phyloP scores from a whole-genome alignment of 1,284 basidiomycete species.

The Sanghuangporus baumii region DNA sequence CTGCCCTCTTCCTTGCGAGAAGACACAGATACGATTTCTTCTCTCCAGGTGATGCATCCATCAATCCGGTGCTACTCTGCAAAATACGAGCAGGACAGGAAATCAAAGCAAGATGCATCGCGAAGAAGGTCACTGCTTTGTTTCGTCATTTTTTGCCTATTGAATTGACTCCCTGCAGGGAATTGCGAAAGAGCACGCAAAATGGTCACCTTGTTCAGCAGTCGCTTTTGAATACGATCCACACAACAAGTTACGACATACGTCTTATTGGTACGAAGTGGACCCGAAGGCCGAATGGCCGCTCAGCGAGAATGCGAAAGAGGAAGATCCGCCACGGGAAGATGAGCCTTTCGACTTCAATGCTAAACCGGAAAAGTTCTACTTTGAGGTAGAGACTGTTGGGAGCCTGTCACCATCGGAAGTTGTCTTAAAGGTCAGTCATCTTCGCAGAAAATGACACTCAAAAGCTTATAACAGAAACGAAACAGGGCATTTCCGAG shows the following conservation, averaged over 20 bases:
- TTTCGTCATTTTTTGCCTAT: constrained; percentile 1
- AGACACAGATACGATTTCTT: background rate
- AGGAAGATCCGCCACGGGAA: constrained; percentile 77
- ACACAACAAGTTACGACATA: constrained; percentile 94
- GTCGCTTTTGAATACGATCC: constrained; percentile 98
- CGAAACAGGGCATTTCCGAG: constrained; percentile 66
- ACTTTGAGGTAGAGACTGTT: constrained; percentile 88
- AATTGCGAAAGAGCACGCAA: constrained; percentile 97
- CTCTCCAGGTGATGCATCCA: constrained; percentile 49
- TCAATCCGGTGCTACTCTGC: constrained; percentile 76
- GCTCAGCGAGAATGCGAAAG: constrained; percentile 70
- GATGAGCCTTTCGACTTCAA: constrained; percentile 82
- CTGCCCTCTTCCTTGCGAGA: background rate
- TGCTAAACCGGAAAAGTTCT: constrained; percentile 84
- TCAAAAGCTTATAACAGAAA: background rate
- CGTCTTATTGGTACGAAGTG: constrained; percentile 92
- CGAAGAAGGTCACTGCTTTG: constrained; percentile 73
- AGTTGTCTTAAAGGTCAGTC: constrained; percentile 74
- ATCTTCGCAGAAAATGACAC: background rate
- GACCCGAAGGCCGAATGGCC: constrained; percentile 82
- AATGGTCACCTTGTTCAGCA: constrained; percentile 97
- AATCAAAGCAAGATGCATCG: constrained; percentile 81
- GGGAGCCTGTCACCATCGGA: constrained; percentile 86
- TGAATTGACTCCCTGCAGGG: constrained; percentile 48
- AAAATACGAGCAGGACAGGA: constrained; percentile 96